Evolutionary conservation across 106 monocot genomes (phyloP), one percentile per base, ranked within the genome.

Genomic region (Dioscorea alata): DNA sequence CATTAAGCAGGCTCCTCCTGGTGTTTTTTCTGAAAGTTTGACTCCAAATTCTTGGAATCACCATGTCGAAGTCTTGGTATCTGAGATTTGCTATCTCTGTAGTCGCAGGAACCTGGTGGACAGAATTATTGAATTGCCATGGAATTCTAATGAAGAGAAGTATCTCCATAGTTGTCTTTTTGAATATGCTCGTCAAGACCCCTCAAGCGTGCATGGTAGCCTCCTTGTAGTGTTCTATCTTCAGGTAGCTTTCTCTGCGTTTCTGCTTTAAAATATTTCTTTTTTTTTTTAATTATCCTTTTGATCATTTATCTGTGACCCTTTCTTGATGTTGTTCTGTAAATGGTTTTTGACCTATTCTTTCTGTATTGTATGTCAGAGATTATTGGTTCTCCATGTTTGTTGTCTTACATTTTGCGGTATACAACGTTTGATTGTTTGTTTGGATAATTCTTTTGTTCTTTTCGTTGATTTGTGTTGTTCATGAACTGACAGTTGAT

Each of bases 61-160:
- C 20, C 80, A 78, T 18, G 54, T 83, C 78, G 89, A 96, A 67
- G 72, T 91, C 31, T 79, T 97, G 66, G 89, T 97, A 15, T 81
- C 76, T 63, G 96, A 92, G 79, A 73, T 97, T 50, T 97, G 92
- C 82, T 65, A 61, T 23, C 83, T 89, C 14, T 97, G 96, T 78
- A 80, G 89, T 8, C 70, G 85, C 65, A 92, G 88, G 74, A 86
- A 89, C 63, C 59, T 89, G 48, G 82, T 89, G 32, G 96, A 92
- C 69, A 82, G 88, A 82, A 86, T 97, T 91, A 97, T 97, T 65
- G 96, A 97, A 67, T 74, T 97, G 52, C 96, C 96, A 60, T 97
- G 96, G 96, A 74, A 92, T 73, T 82, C 75, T 82, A 76, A 74
- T 48, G 96, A 97, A 81, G 92, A 89, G 63, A 89, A 79, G 33